Evolutionary conservation across 768 basidiomycete genomes (phyloP), one percentile per base, ranked within the genome.

Genomic region (Boletus edulis): DNA sequence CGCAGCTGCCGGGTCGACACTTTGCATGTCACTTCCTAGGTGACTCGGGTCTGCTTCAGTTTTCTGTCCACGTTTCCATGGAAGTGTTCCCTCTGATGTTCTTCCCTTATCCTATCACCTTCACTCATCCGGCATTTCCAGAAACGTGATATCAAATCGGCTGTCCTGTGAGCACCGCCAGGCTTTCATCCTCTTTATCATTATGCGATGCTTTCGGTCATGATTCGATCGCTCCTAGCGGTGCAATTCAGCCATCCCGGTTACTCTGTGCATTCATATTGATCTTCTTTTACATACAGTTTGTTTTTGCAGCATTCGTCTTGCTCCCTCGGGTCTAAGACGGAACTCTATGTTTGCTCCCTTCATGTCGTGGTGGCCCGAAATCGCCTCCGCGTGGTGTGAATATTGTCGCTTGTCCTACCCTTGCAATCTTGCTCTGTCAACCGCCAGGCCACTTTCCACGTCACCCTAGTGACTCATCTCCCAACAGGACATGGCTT

Each of bases 201-300:
- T 67, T 59, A 54, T 67, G 64, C 60, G 65, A 65, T 71, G 50
- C 57, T 49, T 52, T 58, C 65, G 57, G 64, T 49, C 64, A 55
- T 64, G 61, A 67, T 67, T 51, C 64, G 62, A 71, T 71, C 59
- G 55, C 66, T 60, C 60, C 60, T 56, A 61, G 65, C 62, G 61
- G 56, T 60, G 56, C 68, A 58, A 61, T 50, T 40, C 37, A 52
- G 53, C 60, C 29, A 44, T 61, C 53, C 43, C 12, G 48, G 70
- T 27, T 57, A 63, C 46, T 53, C 58, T 42, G 45, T 52, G 66
- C 51, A 51, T 22, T 51, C 49, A 51, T 53, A 50, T 58, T 45
- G 52, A 46, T 55, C 69, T 70, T 71, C 68, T 62, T 54, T 70
- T 72, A 70, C 68, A 70, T 72, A 67, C 62, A 56, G 46, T 47